Conservation (phyloP, 2,329 filamentous ascomycete species). For the Fusarium algeriense region DNA sequence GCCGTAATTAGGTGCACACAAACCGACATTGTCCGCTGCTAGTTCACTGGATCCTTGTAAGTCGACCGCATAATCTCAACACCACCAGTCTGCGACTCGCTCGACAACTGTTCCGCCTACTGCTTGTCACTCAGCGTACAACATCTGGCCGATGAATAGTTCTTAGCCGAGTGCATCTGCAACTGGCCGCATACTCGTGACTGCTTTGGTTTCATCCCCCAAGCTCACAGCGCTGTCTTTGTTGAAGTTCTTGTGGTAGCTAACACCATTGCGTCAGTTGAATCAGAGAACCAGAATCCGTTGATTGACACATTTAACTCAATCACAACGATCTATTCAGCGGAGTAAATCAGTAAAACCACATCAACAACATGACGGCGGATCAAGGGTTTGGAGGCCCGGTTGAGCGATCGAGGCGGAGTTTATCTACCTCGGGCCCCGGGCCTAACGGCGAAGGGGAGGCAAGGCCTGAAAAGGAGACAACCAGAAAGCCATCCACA, state of each 20-base stretch:
- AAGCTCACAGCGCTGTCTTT: not conserved
- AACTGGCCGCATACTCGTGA: slow-evolving; percentile 46
- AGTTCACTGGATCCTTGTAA: slow-evolving; percentile 43
- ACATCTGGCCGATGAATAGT: slow-evolving; percentile 31
- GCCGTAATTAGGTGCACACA: slow-evolving; percentile 35
- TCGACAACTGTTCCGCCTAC: slow-evolving; percentile 11
- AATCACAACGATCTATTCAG: not conserved
- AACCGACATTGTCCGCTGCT: slow-evolving; percentile 19
- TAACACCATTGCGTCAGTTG: slow-evolving; percentile 23
- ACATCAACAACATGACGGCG: slow-evolving; percentile 53
- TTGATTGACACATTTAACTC: not conserved
- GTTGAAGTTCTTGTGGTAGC: slow-evolving; percentile 11
- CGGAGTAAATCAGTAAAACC: not conserved
- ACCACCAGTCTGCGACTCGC: slow-evolving; percentile 13
- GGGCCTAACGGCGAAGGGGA: slow-evolving; percentile 59
- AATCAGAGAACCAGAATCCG: slow-evolving; percentile 1
- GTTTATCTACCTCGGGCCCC: slow-evolving; percentile 56
- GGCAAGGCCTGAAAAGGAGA: slow-evolving; percentile 58
- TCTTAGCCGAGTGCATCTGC: slow-evolving; percentile 45
- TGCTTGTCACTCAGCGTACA: slow-evolving; percentile 36
- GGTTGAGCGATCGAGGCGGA: slow-evolving; percentile 52
- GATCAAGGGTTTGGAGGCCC: slow-evolving; percentile 62
- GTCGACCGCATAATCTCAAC: slow-evolving; percentile 33
- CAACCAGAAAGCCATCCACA: slow-evolving; percentile 52
- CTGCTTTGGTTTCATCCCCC: slow-evolving; percentile 19